Base-by-base conservation (phyloP, 805 yeast genomes). In the Yarrowia sp. region DNA sequence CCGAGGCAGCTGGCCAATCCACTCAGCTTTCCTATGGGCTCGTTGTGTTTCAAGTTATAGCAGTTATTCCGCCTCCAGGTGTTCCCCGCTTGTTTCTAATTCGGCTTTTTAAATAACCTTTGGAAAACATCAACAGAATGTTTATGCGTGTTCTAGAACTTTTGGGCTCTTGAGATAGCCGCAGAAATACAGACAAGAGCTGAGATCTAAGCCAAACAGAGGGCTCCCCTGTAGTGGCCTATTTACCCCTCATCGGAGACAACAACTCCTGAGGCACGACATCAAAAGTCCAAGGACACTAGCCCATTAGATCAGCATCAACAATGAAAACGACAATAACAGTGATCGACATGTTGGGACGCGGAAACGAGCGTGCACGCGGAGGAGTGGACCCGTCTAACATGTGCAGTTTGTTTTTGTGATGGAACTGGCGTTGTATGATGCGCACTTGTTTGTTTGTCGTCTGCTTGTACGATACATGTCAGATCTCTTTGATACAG, bases 291-390 rank as follows among this genome's bases (percentile, higher is more conserved):
- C 10, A 28, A 14, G 33, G 9, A 14, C n/a, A 45, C 51, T 47
- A 33, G 53, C 53, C 53, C 38, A 17, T 47, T n/a, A 15, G 53
- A 47, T 47, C 53, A 47, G 28, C 53, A 33, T 32, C 53, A 45
- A 15, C 53, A 32, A 33, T 47, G 8, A 32, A 17, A 38, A 8
- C 14, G 31, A 32, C 39, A 47, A 18, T 17, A 48, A 33, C 55
- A 48, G 17, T 11, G 55, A 48, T 48, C 55, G 55, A 4, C 55
- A 35, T 32, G 8, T 41, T 47, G 36, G 51, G 53, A 47, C 31
- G 53, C 53, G 17, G 38, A 32, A 15, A 47, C 53, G 36, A 47
- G 36, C 28, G 28, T 35, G 38, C 10, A 35, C 13, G 38, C 38
- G 38, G 38, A 35, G 38, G 38, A 4, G 8, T 7, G 3, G 28